Evolutionary conservation across 2,329 filamentous ascomycete species (phyloP), one percentile per base, ranked within the genome.

Genomic region (Fusarium sp.): DNA sequence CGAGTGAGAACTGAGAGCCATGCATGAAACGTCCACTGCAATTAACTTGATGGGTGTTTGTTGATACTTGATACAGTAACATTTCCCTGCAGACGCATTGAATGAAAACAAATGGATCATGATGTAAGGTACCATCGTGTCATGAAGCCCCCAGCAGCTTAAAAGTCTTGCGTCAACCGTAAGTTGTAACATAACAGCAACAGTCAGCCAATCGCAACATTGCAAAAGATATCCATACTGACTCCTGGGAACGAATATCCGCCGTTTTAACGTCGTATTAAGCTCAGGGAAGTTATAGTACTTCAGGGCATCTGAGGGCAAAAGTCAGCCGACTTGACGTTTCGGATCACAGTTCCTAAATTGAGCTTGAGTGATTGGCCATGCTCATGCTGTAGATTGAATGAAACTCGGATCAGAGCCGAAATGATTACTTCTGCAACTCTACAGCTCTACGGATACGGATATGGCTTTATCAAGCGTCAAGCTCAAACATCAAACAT

Each of bases 131-230:
- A 48, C 15, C 39, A 37, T 61, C 43, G 35, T n/a, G 47, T 29
- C 38, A 44, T 44, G 59, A 41, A 60, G 35, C 9, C 38, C 39
- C 39, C 26, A 43, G 46, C 29, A 44, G 15, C 41, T 37, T 31
- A 23, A 20, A 20, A 44, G 20, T 56, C 43, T 49, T 57, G 43
- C 37, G 26, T 44, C 49, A 44, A 44, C 49, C 20, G 24, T 31
- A 31, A 49, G 38, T 54, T 62, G 57, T 62, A 62, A 29, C 39
- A 35, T 62, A 62, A 29, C 39, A 35, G 46, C 21, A 47, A 24
- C 31, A 13, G 37, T 20, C 26, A 38, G 26, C 64, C 64, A 64
- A 68, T 68, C 64, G 64, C 54, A 60, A 68, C 55, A 39, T 23
- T 35, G 31, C 46, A 52, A 20, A 31, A 33, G n/a, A 20, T 13